Evolutionary conservation across 768 basidiomycete genomes (phyloP).

Genomic region (Phaeotremella fagi): DNA sequence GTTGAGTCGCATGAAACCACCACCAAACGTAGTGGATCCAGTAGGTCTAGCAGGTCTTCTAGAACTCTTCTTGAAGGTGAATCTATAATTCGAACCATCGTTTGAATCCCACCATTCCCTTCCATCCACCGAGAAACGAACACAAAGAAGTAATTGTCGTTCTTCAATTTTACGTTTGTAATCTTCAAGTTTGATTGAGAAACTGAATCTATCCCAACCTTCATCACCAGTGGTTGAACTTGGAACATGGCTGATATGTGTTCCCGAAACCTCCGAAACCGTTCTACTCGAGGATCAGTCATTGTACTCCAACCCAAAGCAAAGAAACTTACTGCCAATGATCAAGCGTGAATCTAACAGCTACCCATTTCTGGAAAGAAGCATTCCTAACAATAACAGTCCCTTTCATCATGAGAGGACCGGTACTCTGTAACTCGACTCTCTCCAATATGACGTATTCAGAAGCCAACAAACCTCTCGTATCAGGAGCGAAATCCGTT

Average conservation of each 20-base stretch:
- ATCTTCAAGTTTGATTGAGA: conserved; percentile 48
- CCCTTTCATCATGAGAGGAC: conserved; percentile 58
- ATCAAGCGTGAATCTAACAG: conserved; percentile 87
- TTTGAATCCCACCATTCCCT: conserved; percentile 48
- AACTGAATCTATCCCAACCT: conserved; percentile 49
- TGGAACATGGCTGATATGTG: conserved; percentile 44
- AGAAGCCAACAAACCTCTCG: conserved; percentile 18
- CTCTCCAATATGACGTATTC: conserved; percentile 51
- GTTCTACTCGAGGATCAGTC: conserved; percentile 33
- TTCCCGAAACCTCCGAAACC: conserved; percentile 43
- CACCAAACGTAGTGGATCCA: conserved; percentile 15
- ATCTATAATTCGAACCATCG: conserved; percentile 45
- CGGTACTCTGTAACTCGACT: conserved; percentile 46
- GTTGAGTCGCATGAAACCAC: conserved; percentile 12
- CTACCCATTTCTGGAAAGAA: conserved; percentile 79
- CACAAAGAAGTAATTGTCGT: conserved; percentile 42
- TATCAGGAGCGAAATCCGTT: conserved; percentile 42
- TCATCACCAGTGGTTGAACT: conserved; percentile 41
- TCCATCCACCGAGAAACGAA: conserved; percentile 45
- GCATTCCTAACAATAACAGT: conserved; percentile 74
- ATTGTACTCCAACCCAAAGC: background rate
- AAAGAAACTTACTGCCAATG: conserved; percentile 72
- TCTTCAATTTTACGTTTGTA: conserved; percentile 46
- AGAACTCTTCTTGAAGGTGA: conserved; percentile 42
- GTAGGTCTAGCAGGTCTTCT: conserved; percentile 19